Conservation (phyloP, 306 rosid genomes). For the Casuarina cunninghamiana region DNA sequence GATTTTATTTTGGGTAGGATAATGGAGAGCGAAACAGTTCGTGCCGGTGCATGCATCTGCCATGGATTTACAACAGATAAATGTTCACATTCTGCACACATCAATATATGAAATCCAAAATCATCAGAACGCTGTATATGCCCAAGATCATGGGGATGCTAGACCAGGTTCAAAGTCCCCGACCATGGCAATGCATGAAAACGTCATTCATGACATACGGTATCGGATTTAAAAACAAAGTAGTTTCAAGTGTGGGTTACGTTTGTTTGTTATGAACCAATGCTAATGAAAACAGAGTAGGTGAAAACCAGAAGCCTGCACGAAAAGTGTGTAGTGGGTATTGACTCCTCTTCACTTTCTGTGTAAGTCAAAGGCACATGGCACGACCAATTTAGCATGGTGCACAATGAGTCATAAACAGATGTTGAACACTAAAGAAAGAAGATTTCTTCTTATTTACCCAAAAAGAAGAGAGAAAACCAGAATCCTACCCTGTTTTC, state of each 20-base stretch:
- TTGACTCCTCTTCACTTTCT: background rate
- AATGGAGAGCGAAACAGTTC: background rate
- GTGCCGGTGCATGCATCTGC: background rate
- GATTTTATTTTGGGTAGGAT: background rate
- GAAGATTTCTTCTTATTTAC: background rate
- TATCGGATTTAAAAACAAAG: no score
- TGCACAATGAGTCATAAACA: conserved; percentile 22
- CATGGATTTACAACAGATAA: no score
- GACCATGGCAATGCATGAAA: background rate
- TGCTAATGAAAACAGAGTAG: background rate
- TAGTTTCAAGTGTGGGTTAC: background rate
- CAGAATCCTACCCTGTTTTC: background rate
- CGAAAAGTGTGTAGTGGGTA: background rate
- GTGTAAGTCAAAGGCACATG: conserved; percentile 11
- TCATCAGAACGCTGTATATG: background rate
- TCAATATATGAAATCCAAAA: background rate
- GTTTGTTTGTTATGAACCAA: background rate
- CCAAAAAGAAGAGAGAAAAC: no score
- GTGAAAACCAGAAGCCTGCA: background rate
- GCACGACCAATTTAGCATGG: conserved; percentile 12
- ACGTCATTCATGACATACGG: conserved; percentile 9
- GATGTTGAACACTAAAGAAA: conserved; percentile 8
- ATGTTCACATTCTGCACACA: background rate
- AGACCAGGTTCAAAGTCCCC: background rate
- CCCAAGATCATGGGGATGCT: conserved; percentile 8